Evolutionary conservation across 1,284 basidiomycete genomes (phyloP).

Genomic region (Boletus semigastroideus): DNA sequence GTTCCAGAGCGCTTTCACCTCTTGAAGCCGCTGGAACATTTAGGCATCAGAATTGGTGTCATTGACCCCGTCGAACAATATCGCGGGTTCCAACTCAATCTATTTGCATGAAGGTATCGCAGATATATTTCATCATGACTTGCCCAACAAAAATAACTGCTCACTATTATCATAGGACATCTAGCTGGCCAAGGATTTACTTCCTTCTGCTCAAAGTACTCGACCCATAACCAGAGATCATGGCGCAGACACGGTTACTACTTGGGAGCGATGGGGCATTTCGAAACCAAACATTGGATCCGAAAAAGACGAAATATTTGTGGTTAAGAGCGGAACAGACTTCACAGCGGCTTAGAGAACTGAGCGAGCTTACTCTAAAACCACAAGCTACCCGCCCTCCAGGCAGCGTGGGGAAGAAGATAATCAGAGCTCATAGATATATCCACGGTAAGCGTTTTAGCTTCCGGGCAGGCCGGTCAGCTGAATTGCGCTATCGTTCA

Average conservation of each 20-base stretch:
- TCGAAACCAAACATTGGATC: constrained; percentile 62
- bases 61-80: constrained; percentile 72
- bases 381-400: constrained; percentile 59
- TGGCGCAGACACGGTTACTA: constrained; percentile 75
- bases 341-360: constrained; percentile 88
- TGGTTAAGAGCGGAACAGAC: constrained; percentile 89
- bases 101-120: background rate
- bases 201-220: constrained; percentile 50
- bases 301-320: constrained; percentile 71
- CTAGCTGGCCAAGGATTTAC: constrained; percentile 58
- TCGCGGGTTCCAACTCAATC: constrained; percentile 38
- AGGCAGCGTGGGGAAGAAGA: constrained; percentile 64
- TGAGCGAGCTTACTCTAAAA: constrained; percentile 72
- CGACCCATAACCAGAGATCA: constrained; percentile 54
- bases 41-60: constrained; percentile 60
- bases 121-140: constrained; percentile 2
- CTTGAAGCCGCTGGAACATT: constrained; percentile 53
- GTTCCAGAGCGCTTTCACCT: constrained; percentile 51
- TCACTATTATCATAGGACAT: constrained; percentile 53
- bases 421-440: constrained; percentile 63
- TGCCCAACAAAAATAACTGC: constrained; percentile 35
- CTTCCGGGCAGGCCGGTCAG: background rate
- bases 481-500: constrained; percentile 9
- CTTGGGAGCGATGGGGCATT: constrained; percentile 73
- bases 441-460: constrained; percentile 51